Conservation (phyloP, 495 filamentous ascomycete species). For the Aspergillus cristatus region DNA sequence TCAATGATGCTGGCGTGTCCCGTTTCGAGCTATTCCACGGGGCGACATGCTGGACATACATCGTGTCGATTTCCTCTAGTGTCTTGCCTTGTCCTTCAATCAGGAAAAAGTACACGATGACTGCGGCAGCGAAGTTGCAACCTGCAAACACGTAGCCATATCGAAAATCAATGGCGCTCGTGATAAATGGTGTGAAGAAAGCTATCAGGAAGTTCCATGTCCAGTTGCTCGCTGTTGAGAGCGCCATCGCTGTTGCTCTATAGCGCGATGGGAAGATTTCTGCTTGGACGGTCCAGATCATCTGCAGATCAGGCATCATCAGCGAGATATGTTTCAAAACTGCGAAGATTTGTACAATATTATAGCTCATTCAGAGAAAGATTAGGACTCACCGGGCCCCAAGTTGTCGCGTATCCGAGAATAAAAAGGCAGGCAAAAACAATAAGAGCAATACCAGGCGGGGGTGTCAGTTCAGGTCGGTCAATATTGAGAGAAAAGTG, state of each 20-base stretch:
- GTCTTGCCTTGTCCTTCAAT: conserved; percentile 58
- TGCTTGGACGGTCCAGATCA: conserved; percentile 70
- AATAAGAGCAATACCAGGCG: conserved; percentile 59
- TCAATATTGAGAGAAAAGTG: conserved; percentile 40
- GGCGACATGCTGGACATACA: conserved; percentile 61
- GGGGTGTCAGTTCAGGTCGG: conserved; percentile 38
- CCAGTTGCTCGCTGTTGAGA: conserved; percentile 78
- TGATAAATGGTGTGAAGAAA: conserved; percentile 74
- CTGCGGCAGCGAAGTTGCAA: conserved; percentile 51
- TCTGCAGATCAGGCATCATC: too few species aligned
- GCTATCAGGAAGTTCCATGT: conserved; percentile 78
- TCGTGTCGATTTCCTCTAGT: conserved; percentile 73
- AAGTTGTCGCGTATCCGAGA: conserved; percentile 51
- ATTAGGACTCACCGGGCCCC: conserved; percentile 48
- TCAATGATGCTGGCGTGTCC: too few species aligned
- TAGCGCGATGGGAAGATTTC: conserved; percentile 74
- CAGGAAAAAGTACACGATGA: conserved; percentile 63
- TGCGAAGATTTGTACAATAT: too few species aligned
- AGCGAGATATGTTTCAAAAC: too few species aligned
- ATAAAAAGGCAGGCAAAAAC: conserved; percentile 62
- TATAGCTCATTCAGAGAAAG: too few species aligned
- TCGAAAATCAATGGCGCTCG: conserved; percentile 53
- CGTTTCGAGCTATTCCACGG: conserved; percentile 53
- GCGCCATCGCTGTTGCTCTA: conserved; percentile 62
- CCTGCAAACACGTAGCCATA: conserved; percentile 75